Evolutionary conservation across 106 monocot genomes (phyloP).

Genomic region (Dioscorea zingiberensis): DNA sequence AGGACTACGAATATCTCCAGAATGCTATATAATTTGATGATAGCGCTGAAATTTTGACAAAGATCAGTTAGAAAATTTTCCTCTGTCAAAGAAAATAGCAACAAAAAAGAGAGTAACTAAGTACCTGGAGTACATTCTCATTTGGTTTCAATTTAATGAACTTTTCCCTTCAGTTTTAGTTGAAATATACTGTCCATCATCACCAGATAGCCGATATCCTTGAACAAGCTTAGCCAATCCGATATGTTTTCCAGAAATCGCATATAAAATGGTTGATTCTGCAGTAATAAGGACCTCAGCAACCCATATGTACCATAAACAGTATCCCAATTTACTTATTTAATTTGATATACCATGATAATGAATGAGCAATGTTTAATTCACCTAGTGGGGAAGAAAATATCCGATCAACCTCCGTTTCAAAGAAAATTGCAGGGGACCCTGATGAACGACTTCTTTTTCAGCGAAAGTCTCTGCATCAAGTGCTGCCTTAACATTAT

Average conservation of each 20-base stretch:
- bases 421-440: constrained; percentile 70
- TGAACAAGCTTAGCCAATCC: constrained; percentile 76
- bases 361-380: neutral
- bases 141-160: constrained; percentile 79
- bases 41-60: too few relatives aligned
- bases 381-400: constrained; percentile 91
- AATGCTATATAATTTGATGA: too few relatives aligned
- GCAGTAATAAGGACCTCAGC: constrained; percentile 17
- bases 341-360: too few relatives aligned
- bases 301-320: neutral
- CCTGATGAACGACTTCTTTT: constrained; percentile 31
- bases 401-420: constrained; percentile 73
- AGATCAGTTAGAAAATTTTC: too few relatives aligned
- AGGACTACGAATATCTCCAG: too few relatives aligned
- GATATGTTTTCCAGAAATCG: constrained; percentile 76
- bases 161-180: constrained; percentile 90
- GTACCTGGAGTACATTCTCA: constrained; percentile 84
- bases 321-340: too few relatives aligned
- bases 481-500: constrained; percentile 46
- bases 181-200: constrained; percentile 59
- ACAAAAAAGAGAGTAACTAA: neutral
- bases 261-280: constrained; percentile 91
- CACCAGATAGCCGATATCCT: constrained; percentile 58
- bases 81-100: neutral
- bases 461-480: constrained; percentile 75